Evolutionary conservation across 768 basidiomycete species (phyloP), one percentile per base, ranked within the genome.

Genomic region (Peribolospora kevripleyi): DNA sequence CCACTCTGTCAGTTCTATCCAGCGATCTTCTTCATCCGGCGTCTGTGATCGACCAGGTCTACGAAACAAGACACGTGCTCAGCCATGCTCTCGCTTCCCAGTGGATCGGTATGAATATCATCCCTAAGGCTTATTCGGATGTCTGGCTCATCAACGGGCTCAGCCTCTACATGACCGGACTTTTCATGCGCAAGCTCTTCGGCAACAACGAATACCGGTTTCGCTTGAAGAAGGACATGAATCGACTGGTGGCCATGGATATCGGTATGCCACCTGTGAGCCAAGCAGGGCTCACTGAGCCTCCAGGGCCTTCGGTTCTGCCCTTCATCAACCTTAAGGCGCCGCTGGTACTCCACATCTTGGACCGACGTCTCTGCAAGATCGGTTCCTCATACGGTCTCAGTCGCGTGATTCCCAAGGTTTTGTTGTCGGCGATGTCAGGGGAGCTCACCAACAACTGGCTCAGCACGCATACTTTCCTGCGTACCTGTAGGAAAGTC

Each of bases 121-220:
- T 87, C 55, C 88, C 82, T 53, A 87, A 86, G 70, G 75, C 79
- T 39, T 85, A 84, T 77, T 82, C 86, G 9, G 93, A 98, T 67
- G 76, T 80, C 37, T 98, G 93, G 93, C 77, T 98, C n/a, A 80
- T 90, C 55, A 87, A 91, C 62, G 93, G 90, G 1, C 71, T 98
- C 49, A 81, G 85, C 7, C 72, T 88, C 11, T 88, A 95, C 65
- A 82, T 97, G 64, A 82, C 84, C 5, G 81, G 82, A 7, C 74
- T 88, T 46, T 95, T 84, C 70, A 70, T 90, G 62, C 77, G 80
- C 56, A 83, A 82, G 67, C 70, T 88, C 10, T 73, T 95, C 55
- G 93, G 93, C 45, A 93, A 82, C 68, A 98, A 97, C 71, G 93
- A 98, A 65, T 97, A 91, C 63, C 77, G 93, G 5, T 95, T 86